phyloP scores from a whole-genome alignment of 1,284 basidiomycete genomes.

The Melampsora americana region DNA sequence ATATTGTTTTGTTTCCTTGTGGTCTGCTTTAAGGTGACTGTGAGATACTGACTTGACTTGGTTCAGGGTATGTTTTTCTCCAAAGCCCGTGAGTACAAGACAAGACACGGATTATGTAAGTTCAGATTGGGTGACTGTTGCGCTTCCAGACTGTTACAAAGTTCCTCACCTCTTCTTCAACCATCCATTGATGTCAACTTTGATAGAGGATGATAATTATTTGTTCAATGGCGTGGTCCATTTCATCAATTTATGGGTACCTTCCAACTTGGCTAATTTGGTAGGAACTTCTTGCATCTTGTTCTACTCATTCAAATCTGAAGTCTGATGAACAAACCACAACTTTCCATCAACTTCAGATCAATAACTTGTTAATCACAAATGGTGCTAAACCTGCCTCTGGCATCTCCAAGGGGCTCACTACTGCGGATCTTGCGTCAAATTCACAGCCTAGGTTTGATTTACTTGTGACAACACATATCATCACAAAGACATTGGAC shows the following conservation, averaged over 20 bases:
- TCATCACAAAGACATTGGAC: conserved; percentile 31
- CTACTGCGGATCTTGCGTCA: not conserved
- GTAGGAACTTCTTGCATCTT: not conserved
- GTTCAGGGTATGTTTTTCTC: too few relatives aligned
- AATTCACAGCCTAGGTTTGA: conserved; percentile 35
- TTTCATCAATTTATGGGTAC: conserved; percentile 34
- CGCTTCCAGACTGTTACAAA: too few relatives aligned
- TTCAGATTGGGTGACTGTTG: too few relatives aligned
- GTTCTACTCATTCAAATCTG: conserved; percentile 1
- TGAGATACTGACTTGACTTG: too few relatives aligned
- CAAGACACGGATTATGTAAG: too few relatives aligned
- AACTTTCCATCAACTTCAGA: conserved; percentile 1
- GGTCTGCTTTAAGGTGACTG: too few relatives aligned
- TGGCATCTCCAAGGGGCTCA: not conserved
- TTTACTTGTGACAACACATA: conserved; percentile 24
- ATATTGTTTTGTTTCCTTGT: too few relatives aligned
- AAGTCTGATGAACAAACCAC: not conserved
- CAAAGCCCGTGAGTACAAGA: too few relatives aligned
- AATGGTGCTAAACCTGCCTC: not conserved
- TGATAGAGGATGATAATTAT: too few relatives aligned
- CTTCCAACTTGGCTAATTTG: conserved; percentile 5
- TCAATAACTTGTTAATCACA: not conserved
- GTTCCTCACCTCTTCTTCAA: not conserved
- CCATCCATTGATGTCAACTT: conserved; percentile 4
- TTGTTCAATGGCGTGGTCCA: conserved; percentile 15